These are phyloP conservation scores for Pholiota adiposa DNA, from an alignment of 1,284 basidiomycete genomes.

Conservation along the genomic window DNA sequence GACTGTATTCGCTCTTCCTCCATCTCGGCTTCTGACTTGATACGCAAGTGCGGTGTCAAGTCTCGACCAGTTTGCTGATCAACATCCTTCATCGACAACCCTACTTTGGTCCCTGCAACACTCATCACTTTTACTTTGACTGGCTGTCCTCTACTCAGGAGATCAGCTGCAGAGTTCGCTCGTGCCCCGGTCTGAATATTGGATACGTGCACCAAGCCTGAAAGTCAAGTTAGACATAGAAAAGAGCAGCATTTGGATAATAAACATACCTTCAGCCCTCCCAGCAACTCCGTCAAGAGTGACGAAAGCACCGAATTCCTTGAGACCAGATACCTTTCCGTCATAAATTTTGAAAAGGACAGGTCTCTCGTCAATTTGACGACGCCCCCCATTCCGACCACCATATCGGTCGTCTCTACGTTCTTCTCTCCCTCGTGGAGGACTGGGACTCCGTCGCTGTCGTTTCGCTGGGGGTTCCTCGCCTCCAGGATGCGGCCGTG, in stretches of 20 bases:
- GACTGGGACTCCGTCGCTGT: slow-evolving; percentile 60
- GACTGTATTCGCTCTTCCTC: slow-evolving; percentile 74
- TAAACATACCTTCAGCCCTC: slow-evolving; percentile 85
- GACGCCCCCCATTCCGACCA: slow-evolving; percentile 43
- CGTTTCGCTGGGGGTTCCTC: slow-evolving; percentile 61
- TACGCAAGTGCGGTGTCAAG: slow-evolving; percentile 90
- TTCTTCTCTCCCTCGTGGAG: slow-evolving; percentile 50
- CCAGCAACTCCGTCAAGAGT: slow-evolving; percentile 83
- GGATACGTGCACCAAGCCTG: slow-evolving; percentile 96
- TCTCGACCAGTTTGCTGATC: slow-evolving; percentile 92
- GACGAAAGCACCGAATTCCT: slow-evolving; percentile 97
- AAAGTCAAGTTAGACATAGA: slow-evolving; percentile 15
- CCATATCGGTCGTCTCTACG: slow-evolving; percentile 30
- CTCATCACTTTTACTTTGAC: slow-evolving; percentile 98
- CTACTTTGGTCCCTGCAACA: slow-evolving; percentile 79
- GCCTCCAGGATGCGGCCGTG: slow-evolving; percentile 44
- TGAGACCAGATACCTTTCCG: slow-evolving; percentile 84
- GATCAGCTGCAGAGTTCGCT: slow-evolving; percentile 86
- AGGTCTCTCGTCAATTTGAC: slow-evolving; percentile 77
- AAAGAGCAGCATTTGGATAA: slow-evolving; percentile 1
- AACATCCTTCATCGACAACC: slow-evolving; percentile 97
- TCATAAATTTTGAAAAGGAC: slow-evolving; percentile 95
- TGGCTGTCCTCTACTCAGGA: slow-evolving; percentile 81
- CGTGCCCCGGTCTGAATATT: slow-evolving; percentile 86
- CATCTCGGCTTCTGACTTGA: slow-evolving; percentile 92